Conservation (phyloP, 805 yeast species). For the Tanozyma kutaoensis region DNA sequence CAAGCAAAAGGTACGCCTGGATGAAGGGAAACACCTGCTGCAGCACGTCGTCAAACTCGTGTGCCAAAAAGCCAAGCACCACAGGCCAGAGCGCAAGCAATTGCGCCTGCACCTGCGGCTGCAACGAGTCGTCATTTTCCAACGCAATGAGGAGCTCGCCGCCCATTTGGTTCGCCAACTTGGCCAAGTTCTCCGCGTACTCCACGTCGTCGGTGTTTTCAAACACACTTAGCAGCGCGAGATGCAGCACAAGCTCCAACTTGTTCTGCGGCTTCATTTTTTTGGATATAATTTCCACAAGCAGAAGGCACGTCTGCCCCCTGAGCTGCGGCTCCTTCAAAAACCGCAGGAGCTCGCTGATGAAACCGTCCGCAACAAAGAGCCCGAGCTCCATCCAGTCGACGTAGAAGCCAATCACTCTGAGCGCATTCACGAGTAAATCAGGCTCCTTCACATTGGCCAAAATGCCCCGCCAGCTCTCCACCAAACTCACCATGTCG, state of each 20-base stretch:
- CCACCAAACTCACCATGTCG: conserved; percentile 56
- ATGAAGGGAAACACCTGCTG: conserved; percentile 73
- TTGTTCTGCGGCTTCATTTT: conserved; percentile 69
- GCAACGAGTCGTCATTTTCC: conserved; percentile 31
- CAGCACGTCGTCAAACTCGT: conserved; percentile 84
- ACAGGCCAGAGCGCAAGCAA: conserved; percentile 60
- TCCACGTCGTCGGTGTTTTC: conserved; percentile 38
- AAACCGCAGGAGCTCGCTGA: conserved; percentile 45
- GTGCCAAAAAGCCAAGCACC: conserved; percentile 54
- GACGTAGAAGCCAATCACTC: conserved; percentile 71
- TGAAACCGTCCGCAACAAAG: conserved; percentile 48
- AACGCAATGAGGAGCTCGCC: conserved; percentile 59
- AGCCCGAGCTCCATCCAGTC: conserved; percentile 85
- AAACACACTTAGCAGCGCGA: no score
- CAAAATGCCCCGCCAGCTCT: conserved; percentile 55
- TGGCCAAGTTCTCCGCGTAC: conserved; percentile 65
- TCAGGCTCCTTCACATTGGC: conserved; percentile 17
- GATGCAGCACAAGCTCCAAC: conserved; percentile 47
- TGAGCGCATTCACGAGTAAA: conserved; percentile 43
- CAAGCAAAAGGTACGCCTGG: conserved; percentile 54
- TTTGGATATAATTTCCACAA: conserved; percentile 55
- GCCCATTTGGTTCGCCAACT: conserved; percentile 60
- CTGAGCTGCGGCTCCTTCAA: conserved; percentile 36
- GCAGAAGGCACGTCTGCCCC: conserved; percentile 42
- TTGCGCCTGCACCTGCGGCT: conserved; percentile 21